phyloP scores from a whole-genome alignment of 192 early-diverging fungal genomes.

The Piromyces sp. region DNA sequence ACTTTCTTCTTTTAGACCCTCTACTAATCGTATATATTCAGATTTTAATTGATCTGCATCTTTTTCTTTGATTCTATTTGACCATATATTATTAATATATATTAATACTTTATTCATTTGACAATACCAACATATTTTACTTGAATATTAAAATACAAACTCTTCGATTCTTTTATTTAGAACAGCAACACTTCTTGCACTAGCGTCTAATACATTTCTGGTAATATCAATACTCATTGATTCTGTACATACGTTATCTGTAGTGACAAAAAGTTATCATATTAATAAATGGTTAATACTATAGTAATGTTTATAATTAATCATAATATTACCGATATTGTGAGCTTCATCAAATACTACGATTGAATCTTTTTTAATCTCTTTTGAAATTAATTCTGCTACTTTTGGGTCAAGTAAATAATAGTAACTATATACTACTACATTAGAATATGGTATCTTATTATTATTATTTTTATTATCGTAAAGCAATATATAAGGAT shows the following conservation, averaged over 20 bases:
- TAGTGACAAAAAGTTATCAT: no score
- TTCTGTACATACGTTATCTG: slow-evolving; percentile 97
- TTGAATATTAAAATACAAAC: slow-evolving; percentile 16
- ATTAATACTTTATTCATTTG: no score
- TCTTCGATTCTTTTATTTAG: slow-evolving; percentile 56
- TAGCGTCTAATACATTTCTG: slow-evolving; percentile 72
- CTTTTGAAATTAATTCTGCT: slow-evolving; percentile 89
- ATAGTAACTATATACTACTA: slow-evolving; percentile 96
- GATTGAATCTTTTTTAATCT: slow-evolving; percentile 82
- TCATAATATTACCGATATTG: slow-evolving; percentile 97
- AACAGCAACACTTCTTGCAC: slow-evolving; percentile 56
- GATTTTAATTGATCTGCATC: slow-evolving; percentile 75
- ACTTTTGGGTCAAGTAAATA: slow-evolving; percentile 99
- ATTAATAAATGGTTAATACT: no score
- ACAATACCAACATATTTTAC: no score
- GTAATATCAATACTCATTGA: slow-evolving; percentile 88
- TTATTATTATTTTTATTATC: background rate
- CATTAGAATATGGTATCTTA: slow-evolving; percentile 74
- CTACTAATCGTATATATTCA: slow-evolving; percentile 81
- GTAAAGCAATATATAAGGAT: no score
- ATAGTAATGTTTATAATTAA: no score
- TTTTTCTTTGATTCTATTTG: slow-evolving; percentile 59
- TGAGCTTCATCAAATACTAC: slow-evolving; percentile 99
- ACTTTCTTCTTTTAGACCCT: slow-evolving; percentile 59
- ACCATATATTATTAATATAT: background rate